Conservation (phyloP, 1,284 basidiomycete species). For the Gomphus bonarii region DNA sequence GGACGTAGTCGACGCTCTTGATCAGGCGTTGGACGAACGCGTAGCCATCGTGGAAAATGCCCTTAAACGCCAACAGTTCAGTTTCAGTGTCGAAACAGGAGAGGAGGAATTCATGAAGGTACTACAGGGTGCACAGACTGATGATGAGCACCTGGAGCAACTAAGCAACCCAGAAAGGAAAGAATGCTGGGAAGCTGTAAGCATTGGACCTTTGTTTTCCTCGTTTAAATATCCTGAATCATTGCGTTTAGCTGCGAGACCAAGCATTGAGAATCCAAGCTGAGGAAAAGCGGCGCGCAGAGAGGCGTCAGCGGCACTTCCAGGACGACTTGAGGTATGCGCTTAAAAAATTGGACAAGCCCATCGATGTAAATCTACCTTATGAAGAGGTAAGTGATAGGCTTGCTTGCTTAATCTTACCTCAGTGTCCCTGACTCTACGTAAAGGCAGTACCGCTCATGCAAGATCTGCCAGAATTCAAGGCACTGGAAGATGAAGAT, state of each 20-base stretch:
- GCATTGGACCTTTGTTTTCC: conserved; percentile 20
- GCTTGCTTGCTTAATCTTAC: background rate
- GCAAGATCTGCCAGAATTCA: conserved; percentile 73
- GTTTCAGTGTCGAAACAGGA: conserved; percentile 44
- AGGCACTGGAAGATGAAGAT: conserved; percentile 75
- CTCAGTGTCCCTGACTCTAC: conserved; percentile 11
- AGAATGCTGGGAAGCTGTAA: conserved; percentile 58
- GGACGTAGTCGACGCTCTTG: conserved; percentile 84
- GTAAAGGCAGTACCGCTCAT: conserved; percentile 62
- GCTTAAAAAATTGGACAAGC: conserved; percentile 78
- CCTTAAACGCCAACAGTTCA: conserved; percentile 42
- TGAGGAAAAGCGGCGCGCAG: conserved; percentile 72
- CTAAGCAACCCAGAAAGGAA: conserved; percentile 45
- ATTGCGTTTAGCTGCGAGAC: conserved; percentile 48
- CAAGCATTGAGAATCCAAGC: conserved; percentile 63
- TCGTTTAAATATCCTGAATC: background rate
- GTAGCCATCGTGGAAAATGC: conserved; percentile 53
- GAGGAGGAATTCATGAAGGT: conserved; percentile 50
- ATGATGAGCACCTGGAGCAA: conserved; percentile 35
- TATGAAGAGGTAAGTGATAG: conserved; percentile 62
- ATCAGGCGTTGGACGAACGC: conserved; percentile 75
- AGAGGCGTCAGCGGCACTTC: conserved; percentile 76
- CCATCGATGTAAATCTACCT: conserved; percentile 59
- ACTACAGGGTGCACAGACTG: conserved; percentile 37
- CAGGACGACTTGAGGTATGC: conserved; percentile 97